Evolutionary conservation across 257 asterid genomes (phyloP).

Genomic region (Solanum chiquidenum): DNA sequence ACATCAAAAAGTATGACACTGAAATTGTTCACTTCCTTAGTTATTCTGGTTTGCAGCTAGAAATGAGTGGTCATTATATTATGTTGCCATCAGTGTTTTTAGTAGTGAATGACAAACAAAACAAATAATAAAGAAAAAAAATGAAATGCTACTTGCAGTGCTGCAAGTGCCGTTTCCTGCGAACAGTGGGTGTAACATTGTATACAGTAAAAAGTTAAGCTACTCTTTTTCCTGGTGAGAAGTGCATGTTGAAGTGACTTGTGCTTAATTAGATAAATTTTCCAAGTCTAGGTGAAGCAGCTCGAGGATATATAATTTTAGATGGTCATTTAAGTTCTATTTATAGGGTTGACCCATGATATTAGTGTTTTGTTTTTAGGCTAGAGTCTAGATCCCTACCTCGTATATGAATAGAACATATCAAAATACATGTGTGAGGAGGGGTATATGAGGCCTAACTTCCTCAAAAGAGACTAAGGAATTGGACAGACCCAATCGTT

Average conservation of each 20-base stretch:
- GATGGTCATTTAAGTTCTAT: neutral
- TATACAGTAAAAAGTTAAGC: neutral
- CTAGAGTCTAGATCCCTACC: neutral
- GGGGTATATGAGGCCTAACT: neutral
- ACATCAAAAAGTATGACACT: neutral
- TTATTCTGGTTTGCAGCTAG: neutral
- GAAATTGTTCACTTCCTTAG: neutral
- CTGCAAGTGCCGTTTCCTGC: neutral
- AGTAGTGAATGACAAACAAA: neutral
- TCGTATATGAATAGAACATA: neutral
- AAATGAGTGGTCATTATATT: neutral
- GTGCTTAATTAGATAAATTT: neutral
- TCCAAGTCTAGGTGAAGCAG: neutral
- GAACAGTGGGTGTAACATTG: neutral
- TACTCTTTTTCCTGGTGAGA: neutral
- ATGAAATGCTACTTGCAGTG: neutral
- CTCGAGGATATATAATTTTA: neutral
- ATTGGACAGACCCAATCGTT: neutral
- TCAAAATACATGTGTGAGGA: neutral
- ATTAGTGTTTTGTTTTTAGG: neutral
- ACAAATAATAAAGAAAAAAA: neutral
- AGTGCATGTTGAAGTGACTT: neutral
- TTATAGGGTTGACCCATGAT: neutral
- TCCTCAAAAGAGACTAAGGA: neutral
- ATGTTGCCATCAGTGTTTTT: neutral